Percentiles rank a stretch among this genome's conserved stretches.
Evolutionary conservation across 1,284 basidiomycete genomes (phyloP).

Genomic region (Cutaneotrichosporon mucoides): DNA sequence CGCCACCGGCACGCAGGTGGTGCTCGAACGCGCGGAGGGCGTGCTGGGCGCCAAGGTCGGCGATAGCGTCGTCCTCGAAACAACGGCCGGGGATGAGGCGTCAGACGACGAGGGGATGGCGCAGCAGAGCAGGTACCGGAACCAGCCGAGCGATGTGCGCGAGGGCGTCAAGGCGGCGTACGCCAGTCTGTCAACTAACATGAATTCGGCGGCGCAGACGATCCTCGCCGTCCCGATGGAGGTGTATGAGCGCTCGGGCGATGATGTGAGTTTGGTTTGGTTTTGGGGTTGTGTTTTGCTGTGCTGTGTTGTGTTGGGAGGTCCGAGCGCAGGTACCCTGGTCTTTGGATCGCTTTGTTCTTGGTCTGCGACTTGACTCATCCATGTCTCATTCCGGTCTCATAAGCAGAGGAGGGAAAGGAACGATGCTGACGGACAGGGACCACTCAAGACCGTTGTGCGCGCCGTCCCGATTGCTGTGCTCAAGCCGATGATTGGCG

Average conservation of each 20-base stretch:
- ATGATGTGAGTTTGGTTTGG: constrained; percentile 59
- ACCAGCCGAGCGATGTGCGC: constrained; percentile 75
- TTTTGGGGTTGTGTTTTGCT: too few species aligned
- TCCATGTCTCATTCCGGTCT: too few species aligned
- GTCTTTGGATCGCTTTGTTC: too few species aligned
- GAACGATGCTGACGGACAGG: constrained; percentile 53
- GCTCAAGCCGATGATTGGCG: constrained; percentile 92
- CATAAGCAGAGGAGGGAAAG: neutral
- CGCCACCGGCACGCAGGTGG: constrained; percentile 95
- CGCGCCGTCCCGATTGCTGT: constrained; percentile 96
- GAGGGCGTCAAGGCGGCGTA: constrained; percentile 91
- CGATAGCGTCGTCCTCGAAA: constrained; percentile 24
- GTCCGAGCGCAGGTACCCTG: too few species aligned
- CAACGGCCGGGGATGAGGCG: constrained; percentile 2
- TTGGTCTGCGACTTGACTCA: too few species aligned
- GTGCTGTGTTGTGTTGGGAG: too few species aligned
- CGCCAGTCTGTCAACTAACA: constrained; percentile 71
- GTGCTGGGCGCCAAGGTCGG: constrained; percentile 63
- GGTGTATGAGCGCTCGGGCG: constrained; percentile 86
- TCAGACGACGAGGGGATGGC: constrained; percentile 47
- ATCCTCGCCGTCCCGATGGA: constrained; percentile 99
- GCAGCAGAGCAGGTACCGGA: constrained; percentile 78
- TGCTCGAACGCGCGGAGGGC: constrained; percentile 91
- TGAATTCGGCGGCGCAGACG: constrained; percentile 92
- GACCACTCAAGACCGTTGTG: constrained; percentile 84